A percentile compares a stretch with the other conserved stretches of the same genome.
Conservation (phyloP, 352 stramenopile species). For the Globisporangium paroecandrum region DNA sequence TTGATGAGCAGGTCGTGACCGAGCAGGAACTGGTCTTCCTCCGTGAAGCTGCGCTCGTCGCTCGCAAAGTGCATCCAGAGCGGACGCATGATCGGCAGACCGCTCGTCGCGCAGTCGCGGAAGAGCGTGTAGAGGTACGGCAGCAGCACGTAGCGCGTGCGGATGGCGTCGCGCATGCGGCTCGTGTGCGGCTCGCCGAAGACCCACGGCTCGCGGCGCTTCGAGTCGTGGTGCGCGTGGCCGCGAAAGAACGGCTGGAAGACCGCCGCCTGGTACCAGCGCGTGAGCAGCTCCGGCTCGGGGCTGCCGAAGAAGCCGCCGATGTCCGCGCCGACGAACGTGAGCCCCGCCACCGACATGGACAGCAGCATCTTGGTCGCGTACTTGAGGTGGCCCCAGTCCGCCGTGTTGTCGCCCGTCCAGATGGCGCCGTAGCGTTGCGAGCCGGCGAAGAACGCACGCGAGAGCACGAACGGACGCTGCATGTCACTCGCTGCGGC, state of each 20-base stretch:
- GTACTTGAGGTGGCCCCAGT: slow-evolving; percentile 96
- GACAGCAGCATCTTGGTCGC: slow-evolving; percentile 97
- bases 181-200: slow-evolving; percentile 94
- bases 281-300: slow-evolving; percentile 94
- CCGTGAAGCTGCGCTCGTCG: slow-evolving; percentile 72
- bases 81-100: slow-evolving; percentile 89
- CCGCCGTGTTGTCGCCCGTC: slow-evolving; percentile 97
- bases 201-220: slow-evolving; percentile 97
- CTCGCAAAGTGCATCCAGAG: slow-evolving; percentile 96
- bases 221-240: slow-evolving; percentile 99
- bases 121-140: slow-evolving; percentile 95
- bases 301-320: slow-evolving; percentile 99
- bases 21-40: slow-evolving; percentile 96
- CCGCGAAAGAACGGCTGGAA: slow-evolving; percentile 99
- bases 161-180: slow-evolving; percentile 88
- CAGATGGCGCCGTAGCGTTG: slow-evolving; percentile 97
- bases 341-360: slow-evolving; percentile 93
- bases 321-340: slow-evolving; percentile 98
- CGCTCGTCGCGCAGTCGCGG: slow-evolving; percentile 43
- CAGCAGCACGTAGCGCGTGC: slow-evolving; percentile 94
- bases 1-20: slow-evolving; percentile 95
- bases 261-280: slow-evolving; percentile 94
- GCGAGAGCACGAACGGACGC: slow-evolving; percentile 97
- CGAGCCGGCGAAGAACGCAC: slow-evolving; percentile 97
- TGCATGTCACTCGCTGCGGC: slow-evolving; percentile 55